Evolutionary conservation across 1,284 basidiomycete genomes (phyloP).

Genomic region (Cryptococcus deneoformans): DNA sequence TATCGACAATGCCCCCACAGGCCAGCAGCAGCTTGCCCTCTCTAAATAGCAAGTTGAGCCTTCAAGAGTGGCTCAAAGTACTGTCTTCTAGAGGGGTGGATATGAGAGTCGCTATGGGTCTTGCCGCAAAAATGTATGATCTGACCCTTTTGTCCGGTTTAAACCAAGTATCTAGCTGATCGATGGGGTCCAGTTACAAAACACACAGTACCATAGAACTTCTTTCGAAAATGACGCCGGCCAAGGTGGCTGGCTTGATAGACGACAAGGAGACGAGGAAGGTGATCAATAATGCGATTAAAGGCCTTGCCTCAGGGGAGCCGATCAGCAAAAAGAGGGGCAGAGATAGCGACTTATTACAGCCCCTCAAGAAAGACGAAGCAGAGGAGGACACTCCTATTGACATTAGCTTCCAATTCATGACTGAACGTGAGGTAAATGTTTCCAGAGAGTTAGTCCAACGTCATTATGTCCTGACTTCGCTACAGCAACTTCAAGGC

Average conservation of each 20-base stretch:
- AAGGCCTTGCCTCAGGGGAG: conserved; percentile 46
- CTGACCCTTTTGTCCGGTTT: not conserved
- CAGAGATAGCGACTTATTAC: conserved; percentile 28
- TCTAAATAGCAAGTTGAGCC: conserved; percentile 51
- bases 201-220: conserved; percentile 62
- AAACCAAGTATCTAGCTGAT: not conserved
- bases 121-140: conserved; percentile 72
- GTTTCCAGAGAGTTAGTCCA: not conserved
- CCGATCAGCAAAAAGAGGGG: conserved; percentile 32
- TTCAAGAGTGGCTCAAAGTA: conserved; percentile 71
- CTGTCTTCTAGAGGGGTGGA: conserved; percentile 63
- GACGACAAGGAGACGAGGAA: conserved; percentile 68
- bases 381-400: conserved; percentile 14
- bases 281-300: conserved; percentile 61
- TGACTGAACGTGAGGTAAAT: conserved; percentile 37
- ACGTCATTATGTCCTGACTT: not conserved
- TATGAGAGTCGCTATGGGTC: conserved; percentile 68
- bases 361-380: conserved; percentile 21
- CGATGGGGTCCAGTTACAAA: conserved; percentile 63
- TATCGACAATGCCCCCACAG: conserved; percentile 19
- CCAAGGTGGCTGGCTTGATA: conserved; percentile 60
- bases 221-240: conserved; percentile 60
- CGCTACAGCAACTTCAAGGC: not conserved
- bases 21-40: not conserved
- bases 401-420: conserved; percentile 33